Percentiles rank a stretch among this genome's conserved stretches.
Conservation (phyloP, 2,329 filamentous ascomycete genomes). For the Xylariales sp. region DNA sequence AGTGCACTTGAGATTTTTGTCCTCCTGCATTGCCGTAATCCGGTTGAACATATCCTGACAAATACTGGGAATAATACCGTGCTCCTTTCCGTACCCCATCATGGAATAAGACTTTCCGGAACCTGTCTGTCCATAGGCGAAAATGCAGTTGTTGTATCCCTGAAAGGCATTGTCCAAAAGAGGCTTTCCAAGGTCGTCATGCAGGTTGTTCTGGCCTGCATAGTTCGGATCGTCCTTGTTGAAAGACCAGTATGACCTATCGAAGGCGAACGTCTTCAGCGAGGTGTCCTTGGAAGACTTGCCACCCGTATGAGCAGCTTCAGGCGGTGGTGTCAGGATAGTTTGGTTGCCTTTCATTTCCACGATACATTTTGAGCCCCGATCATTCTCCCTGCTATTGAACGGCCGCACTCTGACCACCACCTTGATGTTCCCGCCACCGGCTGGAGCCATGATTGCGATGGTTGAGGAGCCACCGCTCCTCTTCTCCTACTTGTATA, state of each 20-base stretch:
- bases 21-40: slow-evolving; percentile 65
- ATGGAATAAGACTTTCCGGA: slow-evolving; percentile 99
- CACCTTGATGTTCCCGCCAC: slow-evolving; percentile 98
- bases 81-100: slow-evolving; percentile 98
- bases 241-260: slow-evolving; percentile 98
- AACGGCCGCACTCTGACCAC: slow-evolving; percentile 95
- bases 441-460: slow-evolving; percentile 56
- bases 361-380: slow-evolving; percentile 92
- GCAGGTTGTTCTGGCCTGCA: slow-evolving; percentile 84
- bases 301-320: slow-evolving; percentile 46
- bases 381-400: slow-evolving; percentile 89
- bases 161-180: slow-evolving; percentile 96
- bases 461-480: slow-evolving; percentile 16
- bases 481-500: slow-evolving; percentile 18
- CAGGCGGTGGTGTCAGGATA: slow-evolving; percentile 69
- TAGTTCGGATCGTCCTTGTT: slow-evolving; percentile 75
- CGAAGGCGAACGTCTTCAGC: slow-evolving; percentile 88
- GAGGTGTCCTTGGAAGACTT: slow-evolving; percentile 69
- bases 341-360: slow-evolving; percentile 95
- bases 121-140: slow-evolving; percentile 96
- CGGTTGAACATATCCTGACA: slow-evolving; percentile 96
- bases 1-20: slow-evolving; percentile 78
- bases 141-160: slow-evolving; percentile 99
- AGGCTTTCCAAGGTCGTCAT: slow-evolving; percentile 81
- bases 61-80: slow-evolving; percentile 93